Conservation (phyloP, 441 rosid genomes). For the Flueggea neowawraea region DNA sequence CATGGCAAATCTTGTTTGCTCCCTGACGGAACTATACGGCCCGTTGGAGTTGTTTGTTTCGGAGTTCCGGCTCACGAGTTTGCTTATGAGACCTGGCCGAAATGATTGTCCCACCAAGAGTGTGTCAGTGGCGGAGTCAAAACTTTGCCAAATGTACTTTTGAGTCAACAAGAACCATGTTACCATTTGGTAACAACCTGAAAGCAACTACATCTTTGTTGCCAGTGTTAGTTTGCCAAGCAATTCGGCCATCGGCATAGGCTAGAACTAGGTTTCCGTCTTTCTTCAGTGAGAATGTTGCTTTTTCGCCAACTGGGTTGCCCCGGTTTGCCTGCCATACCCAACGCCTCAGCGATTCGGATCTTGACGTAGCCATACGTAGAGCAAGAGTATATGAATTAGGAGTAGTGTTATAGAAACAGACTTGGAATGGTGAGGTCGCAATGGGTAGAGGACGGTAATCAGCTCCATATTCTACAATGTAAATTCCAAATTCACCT, state of each 20-base stretch:
- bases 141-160: constrained; percentile 37
- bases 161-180: constrained; percentile 34
- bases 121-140: constrained; percentile 33
- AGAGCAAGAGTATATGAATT: constrained; percentile 39
- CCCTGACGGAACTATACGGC: constrained; percentile 27
- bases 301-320: constrained; percentile 25
- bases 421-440: constrained; percentile 35
- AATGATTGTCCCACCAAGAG: constrained; percentile 37
- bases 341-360: constrained; percentile 15
- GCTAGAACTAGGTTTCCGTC: constrained; percentile 41
- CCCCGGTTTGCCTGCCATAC: constrained; percentile 27
- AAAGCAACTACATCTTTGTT: constrained; percentile 33
- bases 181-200: constrained; percentile 27
- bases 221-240: constrained; percentile 33
- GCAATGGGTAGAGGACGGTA: constrained; percentile 6
- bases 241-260: constrained; percentile 38
- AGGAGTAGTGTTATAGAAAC: constrained; percentile 37
- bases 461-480: constrained; percentile 20
- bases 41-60: constrained; percentile 20
- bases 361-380: constrained; percentile 23
- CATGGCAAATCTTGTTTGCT: constrained; percentile 23
- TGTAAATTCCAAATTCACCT: constrained; percentile 22
- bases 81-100: not conserved
- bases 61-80: constrained; percentile 30
- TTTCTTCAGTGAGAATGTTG: constrained; percentile 18